Evolutionary conservation across 2,329 filamentous ascomycete genomes (phyloP).

Genomic region (Ophiostoma sp.): DNA sequence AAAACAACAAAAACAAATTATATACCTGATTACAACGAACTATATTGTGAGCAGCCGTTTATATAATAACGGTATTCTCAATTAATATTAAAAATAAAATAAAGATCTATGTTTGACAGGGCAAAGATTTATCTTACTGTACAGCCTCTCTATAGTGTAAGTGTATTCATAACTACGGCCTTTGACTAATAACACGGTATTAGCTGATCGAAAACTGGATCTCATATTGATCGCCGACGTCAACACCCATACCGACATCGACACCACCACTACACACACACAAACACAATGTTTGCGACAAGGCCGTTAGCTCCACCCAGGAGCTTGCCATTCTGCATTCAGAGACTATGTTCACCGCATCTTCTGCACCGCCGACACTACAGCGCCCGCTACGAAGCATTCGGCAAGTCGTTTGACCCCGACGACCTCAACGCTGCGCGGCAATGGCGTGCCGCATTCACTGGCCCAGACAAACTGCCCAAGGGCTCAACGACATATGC

Average conservation of each 20-base stretch:
- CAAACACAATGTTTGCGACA: background rate
- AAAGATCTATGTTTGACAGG: no score
- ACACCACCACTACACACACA: background rate
- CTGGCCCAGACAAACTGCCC: conserved; percentile 40
- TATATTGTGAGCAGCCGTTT: no score
- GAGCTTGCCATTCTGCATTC: background rate
- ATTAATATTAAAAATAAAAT: no score
- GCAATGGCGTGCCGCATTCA: conserved; percentile 46
- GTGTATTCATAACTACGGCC: background rate
- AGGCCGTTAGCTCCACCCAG: background rate
- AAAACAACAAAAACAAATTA: no score
- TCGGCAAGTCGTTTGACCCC: conserved; percentile 46
- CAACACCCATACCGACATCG: background rate
- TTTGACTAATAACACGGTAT: background rate
- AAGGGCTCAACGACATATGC: conserved; percentile 50
- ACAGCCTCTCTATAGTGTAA: background rate
- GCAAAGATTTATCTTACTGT: no score
- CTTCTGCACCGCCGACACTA: background rate
- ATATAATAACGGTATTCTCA: no score
- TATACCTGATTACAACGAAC: no score
- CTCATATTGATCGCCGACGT: background rate
- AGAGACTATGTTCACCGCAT: background rate
- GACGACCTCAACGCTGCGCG: conserved; percentile 49
- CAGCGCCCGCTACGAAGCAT: conserved; percentile 41
- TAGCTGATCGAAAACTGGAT: background rate